Evolutionary conservation across 805 yeast species (phyloP), one percentile per base, ranked within the genome.

Genomic region (Candida takata): DNA sequence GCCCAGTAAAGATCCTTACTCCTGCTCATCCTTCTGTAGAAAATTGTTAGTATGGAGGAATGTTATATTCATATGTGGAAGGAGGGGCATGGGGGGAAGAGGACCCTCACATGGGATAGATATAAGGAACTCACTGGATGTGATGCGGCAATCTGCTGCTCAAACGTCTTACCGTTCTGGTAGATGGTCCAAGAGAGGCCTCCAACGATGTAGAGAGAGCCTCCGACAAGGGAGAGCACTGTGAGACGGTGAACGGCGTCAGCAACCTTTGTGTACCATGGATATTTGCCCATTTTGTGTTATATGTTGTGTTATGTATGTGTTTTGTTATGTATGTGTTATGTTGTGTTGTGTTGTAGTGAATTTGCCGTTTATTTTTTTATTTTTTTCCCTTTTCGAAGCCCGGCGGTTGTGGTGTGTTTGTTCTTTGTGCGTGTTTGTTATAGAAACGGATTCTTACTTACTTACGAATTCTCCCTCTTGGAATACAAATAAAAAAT

Each of bases 241-340:
- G 85, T 77, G 40, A 80, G 57, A 61, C 90, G 79, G 58, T 82
- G 90, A 19, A 70, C 71, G 28, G 81, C 70, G 57, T 82, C 90
- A 3, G 84, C 74, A 4, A 72, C 76, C 57, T 74, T 78, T 3
- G 81, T 76, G 56, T 81, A 81, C 90, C 90, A 82, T 31, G 88
- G 84, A 54, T 73, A 72, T 49, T 58, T 61, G 23, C 50, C 50
- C 75, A 70, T 70, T 21, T 32, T 40, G 24, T 17, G 13, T 31
- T 15, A 15, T 24, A 3, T 26, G 20, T 17, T 14, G 35, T 17
- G 23, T 7, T 11, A 23, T 31, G 33, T 14, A 6, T 24, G 26
- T 15, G 13, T 11, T 24, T 14, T 17, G 19, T 24, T 21, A 15
- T 20, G 19, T 10, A 14, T 8, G 17, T 13, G 30, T 27, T 13